Evolutionary conservation across 2,329 filamentous ascomycete species (phyloP).

Genomic region (Elsinoe necatrix): DNA sequence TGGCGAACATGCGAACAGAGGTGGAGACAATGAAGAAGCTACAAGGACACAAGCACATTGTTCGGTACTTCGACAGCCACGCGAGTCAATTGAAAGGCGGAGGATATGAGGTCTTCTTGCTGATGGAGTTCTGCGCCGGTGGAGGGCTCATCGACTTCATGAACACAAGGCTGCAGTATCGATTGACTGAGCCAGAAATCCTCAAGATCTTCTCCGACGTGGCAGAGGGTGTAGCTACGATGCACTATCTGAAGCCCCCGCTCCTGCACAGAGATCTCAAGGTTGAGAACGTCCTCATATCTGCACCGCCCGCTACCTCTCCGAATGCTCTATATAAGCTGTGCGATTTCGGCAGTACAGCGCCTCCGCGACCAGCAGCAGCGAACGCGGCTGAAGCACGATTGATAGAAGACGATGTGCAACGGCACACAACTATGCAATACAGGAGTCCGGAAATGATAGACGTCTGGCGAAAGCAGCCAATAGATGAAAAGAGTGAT

Average conservation of each 20-base stretch:
- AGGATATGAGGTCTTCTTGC: conserved; percentile 93
- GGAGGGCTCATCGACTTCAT: conserved; percentile 98
- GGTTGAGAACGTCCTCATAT: conserved; percentile 95
- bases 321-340: conserved; percentile 78
- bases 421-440: conserved; percentile 93
- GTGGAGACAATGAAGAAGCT: conserved; percentile 99
- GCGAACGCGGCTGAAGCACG: conserved; percentile 81
- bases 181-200: conserved; percentile 94
- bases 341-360: conserved; percentile 94
- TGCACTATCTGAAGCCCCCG: conserved; percentile 96
- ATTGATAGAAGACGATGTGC: conserved; percentile 90
- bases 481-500: conserved; percentile 97
- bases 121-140: conserved; percentile 96
- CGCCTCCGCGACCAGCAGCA: conserved; percentile 73
- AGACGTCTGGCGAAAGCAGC: conserved; percentile 91
- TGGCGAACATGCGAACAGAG: conserved; percentile 94
- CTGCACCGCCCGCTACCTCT: conserved; percentile 43
- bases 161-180: conserved; percentile 95
- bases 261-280: conserved; percentile 91
- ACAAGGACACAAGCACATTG: conserved; percentile 91
- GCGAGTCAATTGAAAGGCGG: conserved; percentile 86
- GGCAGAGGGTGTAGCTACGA: conserved; percentile 90
- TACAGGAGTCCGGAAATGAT: conserved; percentile 99
- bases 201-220: conserved; percentile 94
- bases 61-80: conserved; percentile 97